Base-by-base conservation (phyloP, 1,139 yeast genomes). In the Candida mesenterica region DNA sequence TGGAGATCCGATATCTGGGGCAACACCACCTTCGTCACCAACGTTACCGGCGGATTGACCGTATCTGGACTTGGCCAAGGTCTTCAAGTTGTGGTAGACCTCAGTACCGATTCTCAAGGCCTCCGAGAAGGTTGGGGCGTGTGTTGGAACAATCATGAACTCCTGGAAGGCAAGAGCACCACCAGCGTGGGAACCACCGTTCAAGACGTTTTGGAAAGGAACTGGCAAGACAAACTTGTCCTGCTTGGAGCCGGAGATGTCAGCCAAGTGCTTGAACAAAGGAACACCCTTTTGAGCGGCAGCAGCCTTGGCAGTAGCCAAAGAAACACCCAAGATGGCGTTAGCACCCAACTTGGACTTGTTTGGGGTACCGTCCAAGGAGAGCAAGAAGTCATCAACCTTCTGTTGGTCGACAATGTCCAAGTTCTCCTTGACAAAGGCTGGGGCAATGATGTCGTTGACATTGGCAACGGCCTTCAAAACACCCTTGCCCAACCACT, bases 1-100 rank as follows among this genome's bases (percentile, higher is more conserved):
- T 62, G 97, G 89, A 55, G 95, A 78, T 50, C 82, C 77, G 56
- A 90, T 81, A 71, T 87, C 86, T 68, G 97, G 97, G 57, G 97
- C 97, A 76, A 90, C 96, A 79, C 97, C 97, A 82, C 97, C 97
- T 78, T 90, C 97, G 72, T 90, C 97, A 80, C 97, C 97, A 63
- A 90, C 97, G 75, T 90, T 90, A 73, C 96, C 97, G 59, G 97
- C 97, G 47, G 95, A 82, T 62, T 85, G 82, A 65, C 97, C 97
- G 80, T 89, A 90, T 68, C 73, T 77, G 80, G 85, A 80, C 81
- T 86, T 86, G 66, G 97, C 82, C 58, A 85, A 74, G 49, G 89
- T 69, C 79, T 90, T 90, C 70, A 90, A 82, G 73, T 77, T 75
- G 79, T 88, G 96, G 88, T 90, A 90, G 55, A 89, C 95, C 77